phyloP scores from a whole-genome alignment of 2,329 filamentous ascomycete species.

The Chrysoporthe austroafricana region DNA sequence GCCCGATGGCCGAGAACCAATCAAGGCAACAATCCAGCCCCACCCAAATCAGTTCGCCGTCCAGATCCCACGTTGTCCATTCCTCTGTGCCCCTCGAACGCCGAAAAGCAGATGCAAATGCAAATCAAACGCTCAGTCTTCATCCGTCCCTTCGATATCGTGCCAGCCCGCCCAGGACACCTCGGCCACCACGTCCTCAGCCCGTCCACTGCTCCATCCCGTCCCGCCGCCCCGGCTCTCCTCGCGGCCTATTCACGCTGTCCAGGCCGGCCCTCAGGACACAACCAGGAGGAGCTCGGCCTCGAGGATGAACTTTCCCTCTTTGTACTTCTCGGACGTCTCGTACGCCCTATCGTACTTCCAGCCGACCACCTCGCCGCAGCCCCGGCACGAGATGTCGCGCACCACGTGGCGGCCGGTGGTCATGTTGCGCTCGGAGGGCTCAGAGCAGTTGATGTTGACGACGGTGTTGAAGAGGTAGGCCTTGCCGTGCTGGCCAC shows the following conservation, averaged over 20 bases:
- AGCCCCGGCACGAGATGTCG: conserved; percentile 89
- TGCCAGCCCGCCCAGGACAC: neutral
- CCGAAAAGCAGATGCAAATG: conserved; percentile 2
- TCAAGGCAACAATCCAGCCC: neutral
- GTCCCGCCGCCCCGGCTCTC: neutral
- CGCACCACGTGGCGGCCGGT: conserved; percentile 93
- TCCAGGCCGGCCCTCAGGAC: neutral
- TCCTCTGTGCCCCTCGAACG: neutral
- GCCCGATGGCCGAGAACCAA: neutral
- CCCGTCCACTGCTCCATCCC: neutral
- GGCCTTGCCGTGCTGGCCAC: conserved; percentile 96
- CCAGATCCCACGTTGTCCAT: neutral
- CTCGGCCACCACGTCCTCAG: neutral
- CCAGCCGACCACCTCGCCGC: conserved; percentile 93
- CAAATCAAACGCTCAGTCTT: neutral
- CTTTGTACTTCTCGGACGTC: conserved; percentile 93
- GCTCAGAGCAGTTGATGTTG: conserved; percentile 81
- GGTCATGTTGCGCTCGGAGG: conserved; percentile 97
- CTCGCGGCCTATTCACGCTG: no score
- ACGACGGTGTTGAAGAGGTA: conserved; percentile 95
- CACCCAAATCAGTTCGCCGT: neutral
- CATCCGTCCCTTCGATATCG: neutral
- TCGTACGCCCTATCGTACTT: conserved; percentile 99
- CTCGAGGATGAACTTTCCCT: conserved; percentile 97
- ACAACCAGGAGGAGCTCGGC: conserved; percentile 86